phyloP scores from a whole-genome alignment of 805 yeast genomes.

The Candida corydali region DNA sequence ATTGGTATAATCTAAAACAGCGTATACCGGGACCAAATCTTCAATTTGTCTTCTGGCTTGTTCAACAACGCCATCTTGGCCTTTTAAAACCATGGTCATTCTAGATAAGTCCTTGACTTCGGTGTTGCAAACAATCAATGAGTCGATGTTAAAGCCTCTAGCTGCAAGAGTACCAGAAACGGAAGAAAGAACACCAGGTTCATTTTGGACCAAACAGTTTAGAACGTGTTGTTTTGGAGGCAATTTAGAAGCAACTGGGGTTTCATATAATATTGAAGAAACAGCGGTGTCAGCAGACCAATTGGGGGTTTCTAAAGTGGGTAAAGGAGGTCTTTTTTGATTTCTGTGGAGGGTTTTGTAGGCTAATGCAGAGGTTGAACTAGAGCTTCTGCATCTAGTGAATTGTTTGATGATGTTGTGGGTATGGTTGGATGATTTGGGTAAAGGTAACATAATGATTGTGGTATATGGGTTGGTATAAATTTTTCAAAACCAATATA shows the following conservation, averaged over 20 bases:
- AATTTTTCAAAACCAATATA: too few species aligned
- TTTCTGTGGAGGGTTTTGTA: slow-evolving; percentile 89
- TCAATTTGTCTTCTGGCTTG: slow-evolving; percentile 98
- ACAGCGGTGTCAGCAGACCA: slow-evolving; percentile 98
- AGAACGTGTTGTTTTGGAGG: slow-evolving; percentile 83
- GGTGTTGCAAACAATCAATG: slow-evolving; percentile 93
- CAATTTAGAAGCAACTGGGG: slow-evolving; percentile 60
- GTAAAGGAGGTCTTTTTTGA: slow-evolving; percentile 83
- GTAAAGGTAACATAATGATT: too few species aligned
- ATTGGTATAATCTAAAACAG: slow-evolving; percentile 89
- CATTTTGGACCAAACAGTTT: slow-evolving; percentile 96
- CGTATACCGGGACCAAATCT: slow-evolving; percentile 97
- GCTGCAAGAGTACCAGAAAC: slow-evolving; percentile 96
- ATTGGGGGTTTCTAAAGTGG: slow-evolving; percentile 86
- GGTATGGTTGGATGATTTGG: too few species aligned
- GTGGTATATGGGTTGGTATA: too few species aligned
- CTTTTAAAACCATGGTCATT: slow-evolving; percentile 93
- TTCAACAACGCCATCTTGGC: slow-evolving; percentile 94
- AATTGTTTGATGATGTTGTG: too few species aligned
- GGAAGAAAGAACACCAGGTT: slow-evolving; percentile 94
- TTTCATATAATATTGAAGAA: slow-evolving; percentile 89
- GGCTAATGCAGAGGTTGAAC: slow-evolving; percentile 91
- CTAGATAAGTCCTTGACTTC: slow-evolving; percentile 93
- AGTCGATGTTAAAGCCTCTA: slow-evolving; percentile 96
- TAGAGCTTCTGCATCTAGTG: slow-evolving; percentile 30